Conservation (phyloP, 192 early-diverging fungal genomes). For the Coemansia sp. region DNA sequence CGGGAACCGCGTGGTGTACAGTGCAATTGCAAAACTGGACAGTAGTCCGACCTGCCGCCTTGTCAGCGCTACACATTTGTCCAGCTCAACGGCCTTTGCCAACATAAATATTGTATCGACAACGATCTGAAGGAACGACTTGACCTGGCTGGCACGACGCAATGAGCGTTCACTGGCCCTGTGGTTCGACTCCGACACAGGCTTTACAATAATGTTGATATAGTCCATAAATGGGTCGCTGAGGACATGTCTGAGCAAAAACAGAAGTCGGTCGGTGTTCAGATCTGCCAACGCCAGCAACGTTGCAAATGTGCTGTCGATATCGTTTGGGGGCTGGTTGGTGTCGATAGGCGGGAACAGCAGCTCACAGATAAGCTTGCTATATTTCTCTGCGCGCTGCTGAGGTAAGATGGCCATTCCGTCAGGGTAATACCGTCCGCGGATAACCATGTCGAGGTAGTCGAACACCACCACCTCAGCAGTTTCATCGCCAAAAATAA, state of each 20-base stretch:
- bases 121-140: conserved; percentile 42
- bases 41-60: conserved; percentile 36
- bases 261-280: conserved; percentile 30
- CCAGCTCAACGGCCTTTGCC: conserved; percentile 7
- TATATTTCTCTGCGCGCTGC: conserved; percentile 37
- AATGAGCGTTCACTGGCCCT: conserved; percentile 31
- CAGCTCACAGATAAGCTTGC: conserved; percentile 31
- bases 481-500: conserved; percentile 20
- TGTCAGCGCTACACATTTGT: conserved; percentile 3
- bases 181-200: neutral
- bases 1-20: conserved; percentile 48
- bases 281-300: conserved; percentile 29
- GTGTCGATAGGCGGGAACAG: conserved; percentile 31
- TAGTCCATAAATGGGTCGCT: conserved; percentile 39
- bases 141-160: conserved; percentile 51
- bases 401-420: conserved; percentile 36
- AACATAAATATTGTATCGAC: conserved; percentile 39
- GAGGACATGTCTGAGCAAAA: conserved; percentile 30
- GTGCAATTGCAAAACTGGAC: conserved; percentile 40
- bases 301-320: conserved; percentile 17
- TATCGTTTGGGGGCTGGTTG: neutral
- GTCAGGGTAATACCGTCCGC: conserved; percentile 44
- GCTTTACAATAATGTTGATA: conserved; percentile 49
- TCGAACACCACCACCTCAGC: conserved; percentile 41
- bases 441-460: conserved; percentile 47